Conservation (phyloP, 2,329 filamentous ascomycete species). For the Amauroascus niger region DNA sequence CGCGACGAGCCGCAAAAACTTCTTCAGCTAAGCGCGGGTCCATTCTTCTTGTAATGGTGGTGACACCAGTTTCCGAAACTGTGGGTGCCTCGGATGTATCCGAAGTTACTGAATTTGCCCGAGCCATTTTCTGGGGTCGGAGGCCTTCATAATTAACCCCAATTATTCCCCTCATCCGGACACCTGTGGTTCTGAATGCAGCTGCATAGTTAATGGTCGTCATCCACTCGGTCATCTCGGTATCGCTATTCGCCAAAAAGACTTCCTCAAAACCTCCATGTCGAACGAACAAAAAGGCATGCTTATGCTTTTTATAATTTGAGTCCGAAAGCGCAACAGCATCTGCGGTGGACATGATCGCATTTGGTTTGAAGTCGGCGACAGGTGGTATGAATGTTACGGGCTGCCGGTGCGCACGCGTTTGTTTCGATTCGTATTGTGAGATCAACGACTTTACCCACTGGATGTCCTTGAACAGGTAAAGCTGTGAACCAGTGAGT, state of each 20-base stretch:
- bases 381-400: conserved; percentile 86
- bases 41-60: conserved; percentile 63
- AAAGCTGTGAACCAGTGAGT: conserved; percentile 90
- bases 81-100: conserved; percentile 48
- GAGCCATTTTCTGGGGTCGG: conserved; percentile 57
- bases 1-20: conserved; percentile 68
- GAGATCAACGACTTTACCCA: conserved; percentile 89
- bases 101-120: conserved; percentile 52
- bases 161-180: conserved; percentile 78
- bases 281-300: conserved; percentile 83
- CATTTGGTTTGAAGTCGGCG: conserved; percentile 86
- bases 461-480: conserved; percentile 85
- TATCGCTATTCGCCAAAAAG: conserved; percentile 78
- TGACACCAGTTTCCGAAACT: conserved; percentile 58
- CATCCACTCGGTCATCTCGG: conserved; percentile 93
- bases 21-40: conserved; percentile 78
- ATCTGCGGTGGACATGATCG: conserved; percentile 83
- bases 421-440: conserved; percentile 75
- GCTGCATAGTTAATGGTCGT: conserved; percentile 94
- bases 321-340: conserved; percentile 80
- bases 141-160: conserved; percentile 71
- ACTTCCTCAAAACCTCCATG: conserved; percentile 82
- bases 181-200: conserved; percentile 82
- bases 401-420: conserved; percentile 63
- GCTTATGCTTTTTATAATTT: conserved; percentile 85